A percentile compares a stretch with the other conserved stretches of the same genome.
phyloP scores from a whole-genome alignment of 164 flowering plant genomes.

The Chimonanthus salicifolius region DNA sequence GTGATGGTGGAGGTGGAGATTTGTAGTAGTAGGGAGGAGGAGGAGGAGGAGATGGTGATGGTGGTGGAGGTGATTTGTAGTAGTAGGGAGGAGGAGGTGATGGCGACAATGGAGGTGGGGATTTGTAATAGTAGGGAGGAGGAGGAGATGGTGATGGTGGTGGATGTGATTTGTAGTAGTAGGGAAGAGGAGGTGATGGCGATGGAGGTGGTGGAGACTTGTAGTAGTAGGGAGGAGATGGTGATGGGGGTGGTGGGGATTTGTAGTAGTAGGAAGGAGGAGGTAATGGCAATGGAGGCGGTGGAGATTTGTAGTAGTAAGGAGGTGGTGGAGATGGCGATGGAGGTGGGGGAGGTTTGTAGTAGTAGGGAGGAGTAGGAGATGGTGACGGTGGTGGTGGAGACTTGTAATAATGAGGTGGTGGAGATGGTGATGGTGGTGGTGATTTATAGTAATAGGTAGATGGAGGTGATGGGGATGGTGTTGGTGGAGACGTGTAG shows the following conservation, averaged over 20 bases:
- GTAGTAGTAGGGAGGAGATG: neutral
- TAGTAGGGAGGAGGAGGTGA: no score
- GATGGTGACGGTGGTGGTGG: neutral
- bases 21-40: no score
- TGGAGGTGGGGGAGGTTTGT: neutral
- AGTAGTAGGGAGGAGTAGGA: neutral
- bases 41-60: no score
- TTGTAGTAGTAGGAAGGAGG: neutral
- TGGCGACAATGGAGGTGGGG: neutral
- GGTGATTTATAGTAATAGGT: neutral
- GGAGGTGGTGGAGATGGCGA: neutral
- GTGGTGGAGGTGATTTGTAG: no score
- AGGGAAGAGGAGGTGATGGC: neutral
- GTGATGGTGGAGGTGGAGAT: no score
- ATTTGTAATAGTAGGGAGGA: neutral
- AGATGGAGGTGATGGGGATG: neutral
- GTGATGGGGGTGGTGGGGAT: neutral
- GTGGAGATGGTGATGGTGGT: neutral
- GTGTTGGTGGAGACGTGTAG: slow-evolving; percentile 2
- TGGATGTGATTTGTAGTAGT: neutral
- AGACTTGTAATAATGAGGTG: neutral
- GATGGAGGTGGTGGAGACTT: neutral
- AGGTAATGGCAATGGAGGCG: neutral
- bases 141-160: neutral
- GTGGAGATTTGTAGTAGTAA: neutral